Evolutionary conservation across 2,329 filamentous ascomycete species (phyloP).

Genomic region (Botrytis cinerea): DNA sequence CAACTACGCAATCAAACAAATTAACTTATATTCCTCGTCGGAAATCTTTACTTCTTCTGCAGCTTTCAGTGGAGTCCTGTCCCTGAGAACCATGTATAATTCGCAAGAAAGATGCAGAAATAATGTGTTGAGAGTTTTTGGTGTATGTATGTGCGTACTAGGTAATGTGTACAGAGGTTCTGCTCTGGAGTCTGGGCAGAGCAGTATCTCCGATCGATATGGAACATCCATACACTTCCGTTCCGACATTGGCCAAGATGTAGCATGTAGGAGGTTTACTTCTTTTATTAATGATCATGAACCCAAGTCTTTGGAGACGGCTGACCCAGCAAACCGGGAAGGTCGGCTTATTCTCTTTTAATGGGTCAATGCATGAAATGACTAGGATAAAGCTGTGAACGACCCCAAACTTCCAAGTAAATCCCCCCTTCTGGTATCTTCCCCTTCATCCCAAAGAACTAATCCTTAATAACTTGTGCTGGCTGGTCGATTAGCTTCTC

Average conservation of each 20-base stretch:
- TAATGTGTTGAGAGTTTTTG: background rate
- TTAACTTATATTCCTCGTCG: background rate
- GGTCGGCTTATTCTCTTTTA: constrained; percentile 16
- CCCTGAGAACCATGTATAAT: constrained; percentile 6
- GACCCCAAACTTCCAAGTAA: background rate
- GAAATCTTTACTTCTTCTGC: constrained; percentile 20
- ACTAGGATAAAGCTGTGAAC: constrained; percentile 12
- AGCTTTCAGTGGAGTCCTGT: background rate
- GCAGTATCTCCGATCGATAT: background rate
- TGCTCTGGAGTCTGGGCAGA: background rate
- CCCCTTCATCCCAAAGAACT: background rate
- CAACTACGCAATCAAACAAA: constrained; percentile 1
- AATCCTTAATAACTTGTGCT: background rate
- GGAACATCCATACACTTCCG: background rate
- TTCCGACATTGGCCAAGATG: background rate
- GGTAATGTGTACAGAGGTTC: background rate
- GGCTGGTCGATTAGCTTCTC: background rate
- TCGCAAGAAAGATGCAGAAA: constrained; percentile 11
- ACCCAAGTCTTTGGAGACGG: constrained; percentile 23
- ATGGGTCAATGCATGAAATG: constrained; percentile 24
- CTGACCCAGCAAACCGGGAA: constrained; percentile 23
- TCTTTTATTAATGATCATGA: background rate
- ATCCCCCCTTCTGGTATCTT: background rate
- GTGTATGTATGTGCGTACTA: background rate
- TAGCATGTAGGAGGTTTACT: background rate